Percentiles rank a stretch among this genome's conserved stretches.
These are phyloP conservation scores for Porphyrellus cyaneotinctus DNA, from an alignment of 768 basidiomycete genomes.

Conservation along the genomic window DNA sequence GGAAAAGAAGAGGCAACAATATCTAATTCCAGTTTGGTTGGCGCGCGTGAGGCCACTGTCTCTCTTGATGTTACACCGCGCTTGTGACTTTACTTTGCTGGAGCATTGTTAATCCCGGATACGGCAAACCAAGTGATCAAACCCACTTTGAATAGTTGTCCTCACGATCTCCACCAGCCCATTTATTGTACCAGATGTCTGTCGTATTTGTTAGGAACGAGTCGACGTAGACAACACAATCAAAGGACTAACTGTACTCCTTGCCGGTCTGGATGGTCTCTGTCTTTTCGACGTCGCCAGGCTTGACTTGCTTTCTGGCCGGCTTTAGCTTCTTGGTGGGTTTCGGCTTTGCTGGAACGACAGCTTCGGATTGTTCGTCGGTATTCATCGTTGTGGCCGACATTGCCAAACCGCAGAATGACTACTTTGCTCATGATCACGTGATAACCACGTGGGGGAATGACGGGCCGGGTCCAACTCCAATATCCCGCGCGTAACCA, in stretches of 20 bases:
- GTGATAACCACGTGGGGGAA: conserved; percentile 21
- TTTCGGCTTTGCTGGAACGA: conserved; percentile 21
- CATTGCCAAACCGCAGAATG: background rate
- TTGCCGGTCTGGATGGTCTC: conserved; percentile 91
- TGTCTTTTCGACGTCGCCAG: conserved; percentile 85
- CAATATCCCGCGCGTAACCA: conserved; percentile 1
- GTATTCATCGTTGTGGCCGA: conserved; percentile 30
- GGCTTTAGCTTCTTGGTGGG: conserved; percentile 73
- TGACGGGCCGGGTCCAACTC: conserved; percentile 16
- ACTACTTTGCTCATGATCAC: conserved; percentile 8
- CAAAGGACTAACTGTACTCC: conserved; percentile 77
- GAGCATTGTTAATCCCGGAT: background rate
- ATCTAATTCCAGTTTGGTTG: conserved; percentile 88
- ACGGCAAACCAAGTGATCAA: background rate
- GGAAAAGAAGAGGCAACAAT: conserved; percentile 92
- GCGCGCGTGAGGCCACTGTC: conserved; percentile 95
- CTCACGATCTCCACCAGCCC: conserved; percentile 99
- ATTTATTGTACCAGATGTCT: conserved; percentile 99
- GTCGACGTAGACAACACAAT: background rate
- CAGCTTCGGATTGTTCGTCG: conserved; percentile 21
- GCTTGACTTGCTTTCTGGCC: conserved; percentile 89
- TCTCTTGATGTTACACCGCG: conserved; percentile 80
- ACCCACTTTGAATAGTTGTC: conserved; percentile 92
- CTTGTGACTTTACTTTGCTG: conserved; percentile 93
- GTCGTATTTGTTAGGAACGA: conserved; percentile 9